These are phyloP conservation scores for Talaromyces stipitatus DNA, from an alignment of 495 filamentous ascomycete species.

Conservation along the genomic window DNA sequence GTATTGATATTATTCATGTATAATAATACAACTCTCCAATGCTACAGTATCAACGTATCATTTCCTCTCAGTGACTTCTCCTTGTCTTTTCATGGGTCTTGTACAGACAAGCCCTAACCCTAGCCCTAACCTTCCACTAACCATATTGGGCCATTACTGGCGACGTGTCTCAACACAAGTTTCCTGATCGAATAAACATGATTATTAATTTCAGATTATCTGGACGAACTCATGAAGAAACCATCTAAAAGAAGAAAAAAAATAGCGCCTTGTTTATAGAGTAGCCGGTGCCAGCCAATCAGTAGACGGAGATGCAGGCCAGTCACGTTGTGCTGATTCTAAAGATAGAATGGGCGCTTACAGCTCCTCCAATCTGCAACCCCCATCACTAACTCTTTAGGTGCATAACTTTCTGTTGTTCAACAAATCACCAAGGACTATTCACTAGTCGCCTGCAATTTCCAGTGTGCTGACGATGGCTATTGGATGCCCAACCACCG, in stretches of 20 bases:
- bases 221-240: no score
- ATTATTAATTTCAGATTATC: not conserved
- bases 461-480: not conserved
- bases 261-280: not conserved
- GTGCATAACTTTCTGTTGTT: not conserved
- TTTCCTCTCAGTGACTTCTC: no score
- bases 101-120: no score
- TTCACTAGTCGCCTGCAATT: not conserved
- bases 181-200: no score
- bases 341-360: slow-evolving; percentile 4
- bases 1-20: no score
- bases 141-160: no score
- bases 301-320: not conserved
- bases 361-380: not conserved
- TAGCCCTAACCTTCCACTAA: no score
- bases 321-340: not conserved
- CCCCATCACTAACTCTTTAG: not conserved
- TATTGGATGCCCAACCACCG: not conserved
- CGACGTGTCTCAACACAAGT: no score
- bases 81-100: no score
- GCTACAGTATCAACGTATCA: no score
- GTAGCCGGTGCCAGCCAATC: not conserved
- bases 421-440: not conserved
- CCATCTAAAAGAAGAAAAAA: no score
- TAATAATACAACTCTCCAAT: no score